These are phyloP conservation scores for Cryphonectria radicalis DNA, from an alignment of 2,329 filamentous ascomycete species.

Conservation along the genomic window DNA sequence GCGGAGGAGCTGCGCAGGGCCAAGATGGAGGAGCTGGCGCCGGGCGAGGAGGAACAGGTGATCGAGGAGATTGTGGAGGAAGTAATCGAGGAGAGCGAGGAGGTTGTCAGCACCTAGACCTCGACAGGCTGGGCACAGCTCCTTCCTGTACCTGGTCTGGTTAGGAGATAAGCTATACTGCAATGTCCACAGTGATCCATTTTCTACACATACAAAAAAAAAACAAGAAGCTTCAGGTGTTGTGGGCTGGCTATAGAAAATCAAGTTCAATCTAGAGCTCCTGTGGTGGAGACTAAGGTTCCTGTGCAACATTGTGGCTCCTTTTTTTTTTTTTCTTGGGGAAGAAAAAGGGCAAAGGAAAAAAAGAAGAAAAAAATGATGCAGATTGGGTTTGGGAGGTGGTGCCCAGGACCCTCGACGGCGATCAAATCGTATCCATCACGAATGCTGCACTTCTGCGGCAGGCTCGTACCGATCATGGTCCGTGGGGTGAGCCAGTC, in stretches of 20 bases:
- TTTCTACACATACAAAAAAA: not conserved
- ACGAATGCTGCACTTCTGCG: not conserved
- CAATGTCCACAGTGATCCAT: constrained; percentile 2
- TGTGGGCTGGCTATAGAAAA: constrained; percentile 16
- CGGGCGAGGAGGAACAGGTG: constrained; percentile 71
- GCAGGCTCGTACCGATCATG: not conserved
- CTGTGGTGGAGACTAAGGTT: not conserved
- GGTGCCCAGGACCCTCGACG: not conserved
- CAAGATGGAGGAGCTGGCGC: constrained; percentile 57
- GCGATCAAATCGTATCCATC: not conserved
- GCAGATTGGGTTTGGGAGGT: not conserved
- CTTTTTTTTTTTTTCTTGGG: not conserved
- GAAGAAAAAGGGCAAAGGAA: too few relatives aligned
- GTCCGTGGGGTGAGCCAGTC: not conserved
- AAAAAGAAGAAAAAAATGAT: not conserved
- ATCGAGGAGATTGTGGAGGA: constrained; percentile 91
- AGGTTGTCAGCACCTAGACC: constrained; percentile 53
- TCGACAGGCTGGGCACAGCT: not conserved
- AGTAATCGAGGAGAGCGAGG: constrained; percentile 83
- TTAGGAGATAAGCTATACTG: not conserved
- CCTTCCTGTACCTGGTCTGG: not conserved
- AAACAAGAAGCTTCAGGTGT: constrained; percentile 14
- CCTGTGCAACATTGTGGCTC: not conserved
- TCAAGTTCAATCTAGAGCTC: constrained; percentile 1
- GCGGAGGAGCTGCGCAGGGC: constrained; percentile 65